Conservation (phyloP, 805 yeast genomes). For the Huiozyma sinensis region DNA sequence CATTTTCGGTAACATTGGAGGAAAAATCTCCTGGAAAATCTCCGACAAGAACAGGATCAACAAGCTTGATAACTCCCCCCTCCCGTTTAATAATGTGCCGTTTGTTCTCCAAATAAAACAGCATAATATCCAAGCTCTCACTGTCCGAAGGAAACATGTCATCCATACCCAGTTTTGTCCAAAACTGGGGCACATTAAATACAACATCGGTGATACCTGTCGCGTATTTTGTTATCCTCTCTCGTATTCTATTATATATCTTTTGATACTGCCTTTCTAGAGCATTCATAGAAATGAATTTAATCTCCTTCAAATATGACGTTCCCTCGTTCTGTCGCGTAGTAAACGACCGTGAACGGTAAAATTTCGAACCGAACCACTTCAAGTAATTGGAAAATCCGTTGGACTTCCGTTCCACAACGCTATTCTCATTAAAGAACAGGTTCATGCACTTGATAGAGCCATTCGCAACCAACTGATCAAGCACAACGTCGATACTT, state of each 20-base stretch:
- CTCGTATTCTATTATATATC: constrained; percentile 6
- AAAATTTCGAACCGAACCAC: constrained; percentile 10
- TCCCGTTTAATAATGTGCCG: constrained; percentile 8
- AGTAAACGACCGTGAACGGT: constrained; percentile 2
- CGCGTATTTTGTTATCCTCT: constrained; percentile 10
- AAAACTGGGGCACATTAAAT: constrained; percentile 12
- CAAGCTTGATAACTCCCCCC: constrained; percentile 13
- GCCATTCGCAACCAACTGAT: constrained; percentile 22
- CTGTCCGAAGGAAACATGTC: constrained; percentile 4
- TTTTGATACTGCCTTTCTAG: constrained; percentile 8
- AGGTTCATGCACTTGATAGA: constrained; percentile 8
- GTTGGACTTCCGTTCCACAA: neutral
- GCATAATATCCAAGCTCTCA: constrained; percentile 9
- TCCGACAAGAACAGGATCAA: constrained; percentile 7
- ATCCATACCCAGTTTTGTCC: constrained; percentile 6
- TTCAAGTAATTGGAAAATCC: constrained; percentile 2
- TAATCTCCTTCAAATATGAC: constrained; percentile 13
- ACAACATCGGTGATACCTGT: constrained; percentile 17
- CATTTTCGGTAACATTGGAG: constrained; percentile 25
- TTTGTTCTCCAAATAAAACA: constrained; percentile 13
- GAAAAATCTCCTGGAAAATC: constrained; percentile 10
- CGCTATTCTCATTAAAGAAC: neutral
- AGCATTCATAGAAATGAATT: constrained; percentile 8
- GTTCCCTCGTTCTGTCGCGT: constrained; percentile 9
- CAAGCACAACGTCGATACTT: constrained; percentile 29